Evolutionary conservation across 2,329 filamentous ascomycete species (phyloP), one percentile per base, ranked within the genome.

Genomic region (Claviceps monticola): DNA sequence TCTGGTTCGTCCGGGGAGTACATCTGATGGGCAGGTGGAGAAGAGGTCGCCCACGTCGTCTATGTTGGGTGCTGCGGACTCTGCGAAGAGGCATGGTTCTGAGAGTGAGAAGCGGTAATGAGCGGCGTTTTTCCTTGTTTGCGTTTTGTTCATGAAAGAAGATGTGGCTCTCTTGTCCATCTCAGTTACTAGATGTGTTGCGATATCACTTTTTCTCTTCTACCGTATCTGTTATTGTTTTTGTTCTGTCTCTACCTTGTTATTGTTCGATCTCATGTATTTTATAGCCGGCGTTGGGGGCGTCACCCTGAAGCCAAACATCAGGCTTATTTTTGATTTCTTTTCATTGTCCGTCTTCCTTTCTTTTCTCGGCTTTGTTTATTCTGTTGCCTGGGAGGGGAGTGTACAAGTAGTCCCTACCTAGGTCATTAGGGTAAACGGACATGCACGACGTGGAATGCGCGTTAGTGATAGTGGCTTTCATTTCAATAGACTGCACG

Each of bases 1-100:
- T 55, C 67, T 72, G 65, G 63, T 64, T 49, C 61, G 60, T 55
- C 57, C 65, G 5, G 54, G 50, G 13, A 59, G 55, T 47, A 53
- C 52, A 1, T 57, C 58, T 5, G 57, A 58, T 7, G 53, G 36
- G 14, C 54, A 49, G 19, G 55, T 19, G 4, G 54, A 54, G 14
- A 53, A 55, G 49, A 56, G 51, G 26, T 55, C 54, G 29, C 43
- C 50, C 2, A 21, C 51, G 2, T 57, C 56, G 21, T 58, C 56
- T 14, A 39, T 53, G 8, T 46, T 50, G 19, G 57, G 49, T 36
- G 49, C 52, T 8, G 48, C 43, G 41, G 48, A 54, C 34, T 49
- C 52, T 5, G 51, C 46, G 39, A 45, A 51, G 37, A 48, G 19
- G 7, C 23, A 21, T 34, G 29, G 17, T 8, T 4, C 43, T 7